Evolutionary conservation across 345 rosid species (phyloP), one percentile per base, ranked within the genome.

Genomic region (Garcia nutans): DNA sequence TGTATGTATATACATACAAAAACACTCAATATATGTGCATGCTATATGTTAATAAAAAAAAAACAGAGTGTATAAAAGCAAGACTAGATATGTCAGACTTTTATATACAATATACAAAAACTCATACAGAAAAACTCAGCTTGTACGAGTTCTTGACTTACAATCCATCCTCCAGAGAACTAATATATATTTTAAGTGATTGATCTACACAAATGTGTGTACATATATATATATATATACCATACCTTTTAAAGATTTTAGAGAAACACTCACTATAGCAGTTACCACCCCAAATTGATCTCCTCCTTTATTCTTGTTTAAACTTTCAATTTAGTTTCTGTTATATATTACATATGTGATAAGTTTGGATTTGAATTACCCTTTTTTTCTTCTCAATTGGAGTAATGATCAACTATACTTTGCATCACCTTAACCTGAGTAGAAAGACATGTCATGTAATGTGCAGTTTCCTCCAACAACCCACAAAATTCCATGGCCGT

Each of bases 361-460:
- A 47, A 47, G 50, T 47, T 47, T 47, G 50, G 1, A 47, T 47
- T 47, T 47, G 50, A 47, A 47, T 47, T 47, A 47, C 50, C 56
- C n/a, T 50, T 50, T 50, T 50, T 49, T 16, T 11, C 8, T 10
- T 23, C 31, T 75, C 68, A 68, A 5, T 15, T 41, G 4, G 84
- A 65, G 69, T 5, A 75, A 8, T 37, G 68, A 80, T 80, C 78
- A 15, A 67, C 85, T 58, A 85, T 80, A 52, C 57, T 82, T 65
- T 76, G 74, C 87, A 85, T 85, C 55, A 85, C 87, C 70, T 71
- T 66, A 68, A 85, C 85, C 73, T 85, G 87, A 54, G 80, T 76
- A 0, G 55, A 57, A 3, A 85, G 85, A 70, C 84, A 85, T 73
- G 70, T 74, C 7, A 85, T 72, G 54, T 82, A 85, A 61, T 82